Evolutionary conservation across 176 grass and related monocot species (phyloP).

Genomic region (Oryza meyeriana): DNA sequence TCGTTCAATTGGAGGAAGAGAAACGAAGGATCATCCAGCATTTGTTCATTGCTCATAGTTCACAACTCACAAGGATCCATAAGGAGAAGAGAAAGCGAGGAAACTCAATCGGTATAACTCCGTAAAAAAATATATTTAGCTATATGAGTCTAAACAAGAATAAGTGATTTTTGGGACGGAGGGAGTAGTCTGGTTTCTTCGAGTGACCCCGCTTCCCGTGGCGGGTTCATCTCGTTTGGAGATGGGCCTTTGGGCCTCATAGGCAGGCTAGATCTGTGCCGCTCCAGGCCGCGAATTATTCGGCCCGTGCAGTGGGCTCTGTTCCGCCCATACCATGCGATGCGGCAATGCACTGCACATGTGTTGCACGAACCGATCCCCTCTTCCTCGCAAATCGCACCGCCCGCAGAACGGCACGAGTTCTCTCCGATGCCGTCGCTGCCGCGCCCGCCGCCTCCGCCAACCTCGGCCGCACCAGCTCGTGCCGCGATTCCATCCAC

Average conservation of each 20-base stretch:
- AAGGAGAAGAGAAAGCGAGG: no score
- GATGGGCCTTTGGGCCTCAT: no score
- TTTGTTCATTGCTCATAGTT: neutral
- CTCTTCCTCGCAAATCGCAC: neutral
- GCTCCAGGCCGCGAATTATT: neutral
- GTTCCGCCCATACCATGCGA: neutral
- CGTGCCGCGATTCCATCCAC: neutral
- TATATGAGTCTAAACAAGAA: no score
- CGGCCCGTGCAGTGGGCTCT: no score
- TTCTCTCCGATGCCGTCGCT: constrained; percentile 19
- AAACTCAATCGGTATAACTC: no score
- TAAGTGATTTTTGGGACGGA: no score
- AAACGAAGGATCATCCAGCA: neutral
- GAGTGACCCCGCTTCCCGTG: no score
- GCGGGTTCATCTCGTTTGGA: no score
- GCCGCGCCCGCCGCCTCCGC: neutral
- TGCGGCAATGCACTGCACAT: neutral
- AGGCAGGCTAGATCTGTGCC: no score
- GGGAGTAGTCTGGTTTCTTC: no score
- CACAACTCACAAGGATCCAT: neutral
- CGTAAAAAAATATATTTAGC: no score
- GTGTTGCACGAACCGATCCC: neutral
- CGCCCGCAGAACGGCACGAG: neutral
- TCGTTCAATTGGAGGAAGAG: neutral
- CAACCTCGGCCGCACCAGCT: neutral